Percentiles rank a stretch among this genome's conserved stretches.
These are phyloP conservation scores for Beauveria caledonica DNA, from an alignment of 2,329 filamentous ascomycete genomes.

Conservation along the genomic window DNA sequence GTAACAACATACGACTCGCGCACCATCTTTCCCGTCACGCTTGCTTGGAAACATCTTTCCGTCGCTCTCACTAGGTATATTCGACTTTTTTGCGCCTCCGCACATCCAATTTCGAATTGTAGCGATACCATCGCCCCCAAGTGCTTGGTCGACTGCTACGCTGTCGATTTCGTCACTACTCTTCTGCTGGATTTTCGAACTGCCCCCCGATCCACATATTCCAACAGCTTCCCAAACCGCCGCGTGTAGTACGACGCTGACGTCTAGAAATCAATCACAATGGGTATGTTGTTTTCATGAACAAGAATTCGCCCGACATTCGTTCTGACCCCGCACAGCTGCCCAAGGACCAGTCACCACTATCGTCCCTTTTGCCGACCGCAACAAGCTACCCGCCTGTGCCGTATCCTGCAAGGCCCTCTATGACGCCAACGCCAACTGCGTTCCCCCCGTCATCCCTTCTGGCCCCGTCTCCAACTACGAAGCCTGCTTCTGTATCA, in stretches of 20 bases:
- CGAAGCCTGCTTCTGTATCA: slow-evolving; percentile 66
- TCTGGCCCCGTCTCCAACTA: slow-evolving; percentile 45
- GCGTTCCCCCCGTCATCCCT: slow-evolving; percentile 51
- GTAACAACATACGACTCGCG: slow-evolving; percentile 8
- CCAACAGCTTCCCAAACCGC: background rate
- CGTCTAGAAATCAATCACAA: background rate
- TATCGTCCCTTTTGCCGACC: slow-evolving; percentile 44
- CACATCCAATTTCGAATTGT: background rate
- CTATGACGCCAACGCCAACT: slow-evolving; percentile 63
- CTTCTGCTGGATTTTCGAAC: background rate
- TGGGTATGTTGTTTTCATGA: background rate
- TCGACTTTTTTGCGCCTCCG: background rate
- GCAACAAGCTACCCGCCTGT: slow-evolving; percentile 48
- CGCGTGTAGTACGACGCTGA: background rate
- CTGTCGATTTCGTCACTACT: background rate
- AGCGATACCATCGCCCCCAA: background rate
- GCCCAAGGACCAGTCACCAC: slow-evolving; percentile 30
- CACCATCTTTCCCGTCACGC: background rate
- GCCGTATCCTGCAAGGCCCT: slow-evolving; percentile 51
- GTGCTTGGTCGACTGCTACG: background rate
- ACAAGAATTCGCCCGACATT: too few species aligned
- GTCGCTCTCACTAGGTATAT: background rate
- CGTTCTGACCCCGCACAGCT: background rate
- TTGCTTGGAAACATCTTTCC: background rate
- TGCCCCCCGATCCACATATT: background rate